These are phyloP conservation scores for Blastobotrys petasosporus DNA, from an alignment of 1,139 yeast species.

Conservation along the genomic window DNA sequence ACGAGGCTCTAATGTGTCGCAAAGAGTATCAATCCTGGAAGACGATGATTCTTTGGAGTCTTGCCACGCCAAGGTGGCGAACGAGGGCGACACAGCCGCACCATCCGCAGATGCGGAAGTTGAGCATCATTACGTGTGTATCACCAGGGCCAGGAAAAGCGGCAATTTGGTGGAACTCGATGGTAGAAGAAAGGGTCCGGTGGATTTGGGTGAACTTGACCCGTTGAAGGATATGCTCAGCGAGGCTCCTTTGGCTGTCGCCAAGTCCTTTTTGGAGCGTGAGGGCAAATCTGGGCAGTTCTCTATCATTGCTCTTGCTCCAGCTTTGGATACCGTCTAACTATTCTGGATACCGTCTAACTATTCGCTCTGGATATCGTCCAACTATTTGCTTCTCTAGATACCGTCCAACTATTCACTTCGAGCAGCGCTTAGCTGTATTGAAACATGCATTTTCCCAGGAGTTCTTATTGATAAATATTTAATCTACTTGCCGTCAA, in stretches of 20 bases:
- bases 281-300: conserved; percentile 30
- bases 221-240: conserved; percentile 50
- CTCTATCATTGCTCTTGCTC: conserved; percentile 36
- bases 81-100: conserved; percentile 71
- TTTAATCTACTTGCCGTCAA: not conserved
- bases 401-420: too few relatives aligned
- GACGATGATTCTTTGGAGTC: conserved; percentile 41
- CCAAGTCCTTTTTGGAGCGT: conserved; percentile 57
- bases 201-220: conserved; percentile 48
- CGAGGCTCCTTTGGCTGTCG: conserved; percentile 45
- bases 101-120: conserved; percentile 64
- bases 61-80: conserved; percentile 55
- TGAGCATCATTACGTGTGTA: conserved; percentile 73
- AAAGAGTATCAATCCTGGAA: conserved; percentile 46
- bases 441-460: too few relatives aligned
- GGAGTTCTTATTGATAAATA: too few relatives aligned
- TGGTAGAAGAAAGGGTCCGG: conserved; percentile 79
- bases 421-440: too few relatives aligned
- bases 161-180: conserved; percentile 70
- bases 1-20: conserved; percentile 31
- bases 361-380: too few relatives aligned
- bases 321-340: conserved; percentile 9
- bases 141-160: conserved; percentile 45
- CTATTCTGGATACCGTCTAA: too few relatives aligned
- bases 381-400: too few relatives aligned